Evolutionary conservation across 768 basidiomycete species (phyloP).

Genomic region (Sporobolomyces phaffii): DNA sequence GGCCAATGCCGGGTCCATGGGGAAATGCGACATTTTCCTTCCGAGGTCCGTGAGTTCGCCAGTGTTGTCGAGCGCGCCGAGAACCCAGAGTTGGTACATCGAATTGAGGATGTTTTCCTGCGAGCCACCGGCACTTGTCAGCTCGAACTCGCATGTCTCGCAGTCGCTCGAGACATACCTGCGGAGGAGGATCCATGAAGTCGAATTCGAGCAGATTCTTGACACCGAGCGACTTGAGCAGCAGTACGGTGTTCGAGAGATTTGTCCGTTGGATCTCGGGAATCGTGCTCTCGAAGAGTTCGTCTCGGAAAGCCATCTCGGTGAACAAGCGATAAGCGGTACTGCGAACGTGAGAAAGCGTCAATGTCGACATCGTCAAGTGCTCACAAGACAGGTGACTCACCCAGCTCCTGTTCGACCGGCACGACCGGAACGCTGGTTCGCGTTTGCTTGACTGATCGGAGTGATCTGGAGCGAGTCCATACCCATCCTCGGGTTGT

Average conservation of each 20-base stretch:
- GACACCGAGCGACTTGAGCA: constrained; percentile 92
- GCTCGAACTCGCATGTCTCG: no score
- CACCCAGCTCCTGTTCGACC: constrained; percentile 93
- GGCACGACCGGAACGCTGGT: constrained; percentile 90
- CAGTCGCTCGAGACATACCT: constrained; percentile 49
- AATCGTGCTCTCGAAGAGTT: constrained; percentile 90
- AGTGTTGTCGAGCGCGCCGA: constrained; percentile 92
- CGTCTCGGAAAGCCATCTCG: constrained; percentile 92
- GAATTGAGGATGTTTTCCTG: constrained; percentile 96
- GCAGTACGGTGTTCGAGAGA: constrained; percentile 87
- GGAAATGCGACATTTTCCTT: constrained; percentile 97
- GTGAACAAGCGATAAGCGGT: constrained; percentile 96
- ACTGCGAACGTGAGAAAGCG: constrained; percentile 52
- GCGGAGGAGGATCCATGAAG: constrained; percentile 99
- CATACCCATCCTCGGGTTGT: constrained; percentile 99
- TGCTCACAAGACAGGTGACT: constrained; percentile 43
- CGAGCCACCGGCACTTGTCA: no score
- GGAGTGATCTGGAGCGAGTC: constrained; percentile 98
- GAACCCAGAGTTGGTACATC: constrained; percentile 99
- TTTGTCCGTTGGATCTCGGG: constrained; percentile 99
- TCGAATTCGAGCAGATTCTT: constrained; percentile 97
- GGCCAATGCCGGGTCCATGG: constrained; percentile 96
- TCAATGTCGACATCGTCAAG: background rate
- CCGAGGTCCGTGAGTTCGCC: constrained; percentile 91
- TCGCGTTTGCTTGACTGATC: constrained; percentile 96